phyloP scores from a whole-genome alignment of 441 rosid species.

The Brassica hybrid region DNA sequence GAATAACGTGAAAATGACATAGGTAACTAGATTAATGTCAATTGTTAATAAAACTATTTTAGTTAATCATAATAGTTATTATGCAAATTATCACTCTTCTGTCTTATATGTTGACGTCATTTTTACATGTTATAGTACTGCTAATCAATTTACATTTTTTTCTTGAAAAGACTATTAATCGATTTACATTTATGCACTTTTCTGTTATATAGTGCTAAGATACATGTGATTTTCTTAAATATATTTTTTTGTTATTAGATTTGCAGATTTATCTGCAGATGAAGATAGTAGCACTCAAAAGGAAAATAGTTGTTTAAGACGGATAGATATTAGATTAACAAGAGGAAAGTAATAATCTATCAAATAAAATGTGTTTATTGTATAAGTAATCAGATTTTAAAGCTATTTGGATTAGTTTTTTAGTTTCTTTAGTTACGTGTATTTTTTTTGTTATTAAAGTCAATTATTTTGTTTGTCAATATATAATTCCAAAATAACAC shows the following conservation, averaged over 20 bases:
- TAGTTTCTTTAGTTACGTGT: background rate
- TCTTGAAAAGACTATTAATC: too few relatives aligned
- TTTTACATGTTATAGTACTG: too few relatives aligned
- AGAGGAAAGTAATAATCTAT: too few relatives aligned
- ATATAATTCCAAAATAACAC: background rate
- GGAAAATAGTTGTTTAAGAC: too few relatives aligned
- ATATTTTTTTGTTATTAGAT: background rate
- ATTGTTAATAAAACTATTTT: background rate
- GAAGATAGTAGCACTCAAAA: too few relatives aligned
- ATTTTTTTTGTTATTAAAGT: background rate
- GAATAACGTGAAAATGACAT: background rate
- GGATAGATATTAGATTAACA: too few relatives aligned
- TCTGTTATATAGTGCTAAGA: background rate
- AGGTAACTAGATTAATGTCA: background rate
- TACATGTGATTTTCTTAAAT: background rate
- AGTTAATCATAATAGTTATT: background rate
- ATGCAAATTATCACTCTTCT: too few relatives aligned
- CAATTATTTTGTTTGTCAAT: background rate
- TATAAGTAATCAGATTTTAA: too few relatives aligned
- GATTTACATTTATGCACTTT: background rate
- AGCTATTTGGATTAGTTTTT: too few relatives aligned
- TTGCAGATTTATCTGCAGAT: background rate
- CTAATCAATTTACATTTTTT: too few relatives aligned
- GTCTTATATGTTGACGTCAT: too few relatives aligned
- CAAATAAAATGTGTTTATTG: too few relatives aligned